These are phyloP conservation scores for Yamadazyma laniorum DNA, from an alignment of 805 yeast species.

Conservation along the genomic window DNA sequence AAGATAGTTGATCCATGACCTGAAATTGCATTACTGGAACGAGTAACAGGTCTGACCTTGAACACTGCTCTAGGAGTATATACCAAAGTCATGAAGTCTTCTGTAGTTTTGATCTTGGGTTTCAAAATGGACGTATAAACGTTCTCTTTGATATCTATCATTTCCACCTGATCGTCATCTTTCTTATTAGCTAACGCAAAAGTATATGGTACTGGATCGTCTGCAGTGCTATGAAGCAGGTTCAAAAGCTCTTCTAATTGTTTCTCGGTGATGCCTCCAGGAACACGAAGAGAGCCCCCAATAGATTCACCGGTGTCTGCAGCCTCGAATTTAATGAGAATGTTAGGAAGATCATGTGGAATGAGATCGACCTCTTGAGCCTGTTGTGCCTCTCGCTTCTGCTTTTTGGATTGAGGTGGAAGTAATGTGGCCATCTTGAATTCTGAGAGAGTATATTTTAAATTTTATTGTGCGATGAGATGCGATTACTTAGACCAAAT, in stretches of 20 bases:
- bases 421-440: conserved; percentile 78
- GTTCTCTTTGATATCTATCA: conserved; percentile 75
- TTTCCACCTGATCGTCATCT: conserved; percentile 34
- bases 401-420: conserved; percentile 93
- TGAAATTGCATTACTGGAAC: conserved; percentile 87
- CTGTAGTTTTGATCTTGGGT: conserved; percentile 86
- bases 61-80: conserved; percentile 95
- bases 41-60: conserved; percentile 85
- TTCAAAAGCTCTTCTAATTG: conserved; percentile 88
- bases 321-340: conserved; percentile 84
- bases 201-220: conserved; percentile 87
- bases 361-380: conserved; percentile 70
- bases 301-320: conserved; percentile 85
- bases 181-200: conserved; percentile 61
- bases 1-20: conserved; percentile 95
- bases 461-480: neutral
- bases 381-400: conserved; percentile 77
- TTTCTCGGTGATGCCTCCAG: conserved; percentile 79
- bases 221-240: conserved; percentile 64
- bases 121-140: conserved; percentile 77
- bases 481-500: too few species aligned
- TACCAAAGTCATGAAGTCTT: conserved; percentile 86
- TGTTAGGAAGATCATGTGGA: conserved; percentile 83
- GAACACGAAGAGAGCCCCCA: conserved; percentile 86
- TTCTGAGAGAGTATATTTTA: neutral